A percentile compares a stretch with the other conserved stretches of the same genome.
Evolutionary conservation across 371 early-diverging fungal genomes (phyloP).

Genomic region (Fennellomyces sp.): DNA sequence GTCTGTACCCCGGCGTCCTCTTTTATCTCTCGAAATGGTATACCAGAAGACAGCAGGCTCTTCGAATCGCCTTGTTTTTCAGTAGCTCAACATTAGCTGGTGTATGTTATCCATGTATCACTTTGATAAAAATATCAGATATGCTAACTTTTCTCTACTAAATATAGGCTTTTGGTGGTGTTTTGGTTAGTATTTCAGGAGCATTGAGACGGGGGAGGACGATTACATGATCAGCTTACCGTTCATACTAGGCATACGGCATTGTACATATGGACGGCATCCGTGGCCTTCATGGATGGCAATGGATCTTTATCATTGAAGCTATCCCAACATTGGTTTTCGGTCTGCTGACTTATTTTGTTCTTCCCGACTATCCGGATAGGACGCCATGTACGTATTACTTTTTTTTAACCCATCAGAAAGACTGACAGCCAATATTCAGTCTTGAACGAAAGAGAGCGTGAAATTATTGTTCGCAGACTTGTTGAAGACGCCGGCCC

Average conservation of each 20-base stretch:
- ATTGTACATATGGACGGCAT: constrained; percentile 62
- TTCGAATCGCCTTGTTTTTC: constrained; percentile 72
- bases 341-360: constrained; percentile 57
- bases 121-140: not conserved
- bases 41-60: constrained; percentile 63
- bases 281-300: constrained; percentile 49
- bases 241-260: constrained; percentile 23
- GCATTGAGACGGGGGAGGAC: too few species aligned
- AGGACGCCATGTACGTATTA: constrained; percentile 34
- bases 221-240: not conserved
- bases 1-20: constrained; percentile 25
- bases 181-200: constrained; percentile 19
- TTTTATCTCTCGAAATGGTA: constrained; percentile 56
- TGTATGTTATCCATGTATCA: constrained; percentile 27
- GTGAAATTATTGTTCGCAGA: constrained; percentile 57
- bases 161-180: constrained; percentile 58
- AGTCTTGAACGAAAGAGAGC: constrained; percentile 60
- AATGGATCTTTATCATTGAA: constrained; percentile 77
- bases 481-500: constrained; percentile 67
- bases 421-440: not conserved
- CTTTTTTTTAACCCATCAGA: constrained; percentile 27
- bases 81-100: constrained; percentile 67
- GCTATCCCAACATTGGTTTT: constrained; percentile 69
- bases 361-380: constrained; percentile 74
- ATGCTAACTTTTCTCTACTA: not conserved